phyloP scores from a whole-genome alignment of 176 grass and related monocot genomes.

The Ampelocalamus luodianensis region DNA sequence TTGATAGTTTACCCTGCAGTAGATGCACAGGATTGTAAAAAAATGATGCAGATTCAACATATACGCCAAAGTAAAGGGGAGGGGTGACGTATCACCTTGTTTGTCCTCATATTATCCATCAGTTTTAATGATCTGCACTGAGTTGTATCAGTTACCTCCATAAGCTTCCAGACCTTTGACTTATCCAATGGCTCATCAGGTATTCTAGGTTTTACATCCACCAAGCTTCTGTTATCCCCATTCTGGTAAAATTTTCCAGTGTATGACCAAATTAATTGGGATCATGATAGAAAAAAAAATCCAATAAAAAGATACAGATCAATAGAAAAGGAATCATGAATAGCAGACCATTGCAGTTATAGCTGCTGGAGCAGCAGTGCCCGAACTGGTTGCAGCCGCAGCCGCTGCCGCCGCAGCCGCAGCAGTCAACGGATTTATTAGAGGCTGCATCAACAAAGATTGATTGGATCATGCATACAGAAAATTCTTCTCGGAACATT shows the following conservation, averaged over 20 bases:
- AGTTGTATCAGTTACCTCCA: slow-evolving; percentile 81
- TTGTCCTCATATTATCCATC: slow-evolving; percentile 77
- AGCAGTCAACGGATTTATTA: slow-evolving; percentile 81
- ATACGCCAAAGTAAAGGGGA: not conserved
- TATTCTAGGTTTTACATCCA: slow-evolving; percentile 97
- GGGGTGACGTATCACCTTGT: slow-evolving; percentile 64
- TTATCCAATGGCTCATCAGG: slow-evolving; percentile 82
- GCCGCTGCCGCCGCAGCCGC: too few species aligned
- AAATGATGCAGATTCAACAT: slow-evolving; percentile 1
- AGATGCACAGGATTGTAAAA: not conserved
- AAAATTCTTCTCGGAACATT: slow-evolving; percentile 19
- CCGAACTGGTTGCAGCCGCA: slow-evolving; percentile 71
- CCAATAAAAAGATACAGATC: slow-evolving; percentile 39
- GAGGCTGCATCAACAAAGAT: slow-evolving; percentile 66
- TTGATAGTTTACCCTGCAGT: not conserved
- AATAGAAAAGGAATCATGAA: slow-evolving; percentile 24
- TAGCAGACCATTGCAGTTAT: slow-evolving; percentile 74
- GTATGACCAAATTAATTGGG: slow-evolving; percentile 31
- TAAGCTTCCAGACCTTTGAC: slow-evolving; percentile 97
- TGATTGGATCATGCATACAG: slow-evolving; percentile 10
- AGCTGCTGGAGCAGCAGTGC: slow-evolving; percentile 61
- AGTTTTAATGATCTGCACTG: slow-evolving; percentile 92
- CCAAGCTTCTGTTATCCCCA: slow-evolving; percentile 81
- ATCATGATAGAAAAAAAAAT: not conserved
- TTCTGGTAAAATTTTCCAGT: slow-evolving; percentile 57